Conservation (phyloP, 257 asterid species). For the Nyctanthes arbortristis region DNA sequence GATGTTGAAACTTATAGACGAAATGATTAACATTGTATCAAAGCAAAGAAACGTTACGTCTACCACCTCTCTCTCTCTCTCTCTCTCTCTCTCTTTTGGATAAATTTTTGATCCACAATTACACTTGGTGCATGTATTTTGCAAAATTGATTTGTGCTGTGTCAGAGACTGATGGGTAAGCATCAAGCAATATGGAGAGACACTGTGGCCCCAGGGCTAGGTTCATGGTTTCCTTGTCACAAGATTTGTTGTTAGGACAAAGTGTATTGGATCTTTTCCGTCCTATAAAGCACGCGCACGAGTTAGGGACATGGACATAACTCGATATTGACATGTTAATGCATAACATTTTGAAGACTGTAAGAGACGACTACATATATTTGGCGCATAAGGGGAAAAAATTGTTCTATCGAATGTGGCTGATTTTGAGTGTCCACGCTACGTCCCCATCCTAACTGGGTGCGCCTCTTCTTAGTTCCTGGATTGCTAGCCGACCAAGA, state of each 20-base stretch:
- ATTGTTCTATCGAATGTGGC: too few relatives aligned
- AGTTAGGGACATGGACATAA: background rate
- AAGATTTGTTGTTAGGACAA: constrained; percentile 30
- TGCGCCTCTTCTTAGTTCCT: constrained; percentile 20
- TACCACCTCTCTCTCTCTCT: background rate
- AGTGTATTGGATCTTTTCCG: constrained; percentile 17
- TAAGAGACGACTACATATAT: too few relatives aligned
- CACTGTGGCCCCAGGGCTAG: constrained; percentile 12
- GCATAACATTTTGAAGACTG: background rate
- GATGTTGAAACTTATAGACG: too few relatives aligned
- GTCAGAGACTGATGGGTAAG: constrained; percentile 1
- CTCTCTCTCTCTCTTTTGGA: too few relatives aligned
- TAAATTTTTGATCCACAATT: background rate
- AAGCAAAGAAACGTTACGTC: background rate
- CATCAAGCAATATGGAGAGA: constrained; percentile 25
- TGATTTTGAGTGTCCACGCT: background rate
- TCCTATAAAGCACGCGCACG: background rate
- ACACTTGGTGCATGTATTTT: background rate
- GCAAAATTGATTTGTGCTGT: background rate
- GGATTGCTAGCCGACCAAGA: constrained; percentile 23
- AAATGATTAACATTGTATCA: background rate
- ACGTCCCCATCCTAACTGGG: constrained; percentile 9
- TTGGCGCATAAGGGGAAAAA: too few relatives aligned
- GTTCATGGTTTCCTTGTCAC: constrained; percentile 18
- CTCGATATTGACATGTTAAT: background rate